Percentiles rank a stretch among this genome's conserved stretches.
These are phyloP conservation scores for Trichoderma arundinaceum DNA, from an alignment of 2,329 filamentous ascomycete species.

Conservation along the genomic window DNA sequence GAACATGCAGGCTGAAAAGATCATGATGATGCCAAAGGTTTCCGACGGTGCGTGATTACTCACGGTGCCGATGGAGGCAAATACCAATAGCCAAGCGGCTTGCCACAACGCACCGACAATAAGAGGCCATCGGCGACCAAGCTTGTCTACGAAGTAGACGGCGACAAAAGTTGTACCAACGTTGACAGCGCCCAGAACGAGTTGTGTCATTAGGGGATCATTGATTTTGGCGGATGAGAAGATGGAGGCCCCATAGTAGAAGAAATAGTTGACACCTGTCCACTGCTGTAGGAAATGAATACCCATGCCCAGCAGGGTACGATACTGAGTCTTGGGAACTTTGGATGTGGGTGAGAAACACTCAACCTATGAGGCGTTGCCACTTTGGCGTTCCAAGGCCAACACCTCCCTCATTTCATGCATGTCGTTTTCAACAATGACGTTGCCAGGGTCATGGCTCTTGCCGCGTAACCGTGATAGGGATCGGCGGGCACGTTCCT, in stretches of 20 bases:
- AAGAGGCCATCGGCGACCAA: constrained; percentile 70
- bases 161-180: constrained; percentile 70
- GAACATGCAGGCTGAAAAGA: constrained; percentile 75
- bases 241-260: constrained; percentile 70
- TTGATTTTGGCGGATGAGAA: constrained; percentile 69
- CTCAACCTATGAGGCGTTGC: constrained; percentile 60
- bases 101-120: constrained; percentile 72
- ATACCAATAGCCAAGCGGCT: constrained; percentile 67
- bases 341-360: constrained; percentile 62
- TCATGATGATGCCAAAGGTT: constrained; percentile 68
- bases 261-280: constrained; percentile 66
- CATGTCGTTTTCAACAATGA: constrained; percentile 57
- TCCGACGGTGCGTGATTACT: constrained; percentile 44
- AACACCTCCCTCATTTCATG: constrained; percentile 58
- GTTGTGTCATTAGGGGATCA: constrained; percentile 69
- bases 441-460: constrained; percentile 52
- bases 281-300: constrained; percentile 73
- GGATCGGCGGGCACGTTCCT: constrained; percentile 56
- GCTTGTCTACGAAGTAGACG: constrained; percentile 71
- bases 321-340: constrained; percentile 65
- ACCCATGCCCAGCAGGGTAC: constrained; percentile 65
- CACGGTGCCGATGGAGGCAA: constrained; percentile 62
- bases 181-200: constrained; percentile 72
- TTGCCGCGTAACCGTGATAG: constrained; percentile 60
- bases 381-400: constrained; percentile 51